Base-by-base conservation (phyloP, 495 filamentous ascomycete species). In the Annulohypoxylon stygium region DNA sequence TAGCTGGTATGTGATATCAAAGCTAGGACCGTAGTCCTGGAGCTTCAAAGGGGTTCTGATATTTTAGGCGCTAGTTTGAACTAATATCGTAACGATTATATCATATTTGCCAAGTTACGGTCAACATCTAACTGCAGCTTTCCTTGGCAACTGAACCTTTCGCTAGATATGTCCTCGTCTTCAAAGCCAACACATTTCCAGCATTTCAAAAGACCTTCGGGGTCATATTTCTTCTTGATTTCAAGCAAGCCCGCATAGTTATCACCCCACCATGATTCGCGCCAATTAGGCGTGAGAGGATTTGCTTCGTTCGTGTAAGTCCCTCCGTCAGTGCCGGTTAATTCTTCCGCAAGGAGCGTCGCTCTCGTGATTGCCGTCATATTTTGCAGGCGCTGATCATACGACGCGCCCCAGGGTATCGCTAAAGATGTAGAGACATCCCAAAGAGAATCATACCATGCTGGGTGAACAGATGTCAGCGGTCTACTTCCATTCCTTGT, bases 231-330 rank as follows among this genome's bases (percentile, higher is more conserved):
- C 33, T 70, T 68, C 78, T 88, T 88, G 14, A 87, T 68, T 2
- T 48, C 51, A 18, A 81, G 65, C 33, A 88, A 69, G 9, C 41
- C 69, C 12, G 60, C 71, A 51, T 86, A 84, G 54, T 88, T 86
- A 11, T 79, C 75, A 1, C 87, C 87, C 78, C 82, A 88, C 72
- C 83, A 88, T 6, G 82, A 80, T 45, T 82, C 63, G 55, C 81
- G 77, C 80, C 83, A 88, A 12, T 82, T 77, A 45, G 75, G 65
- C 33, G 85, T 85, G 54, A 83, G 83, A 2, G 77, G 66, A 55
- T 86, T 83, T 0, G 79, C 85, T 75, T 88, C 83, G 61, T 88
- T 88, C 67, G 82, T 34, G 70, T 87, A 86, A 4, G 82, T 75
- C 4, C 86, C 85, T 58, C 81, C 80, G 50, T 79, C 75, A 18